These are phyloP conservation scores for Pseudogymnoascus sp. DNA, from an alignment of 2,329 filamentous ascomycete species.

Conservation along the genomic window DNA sequence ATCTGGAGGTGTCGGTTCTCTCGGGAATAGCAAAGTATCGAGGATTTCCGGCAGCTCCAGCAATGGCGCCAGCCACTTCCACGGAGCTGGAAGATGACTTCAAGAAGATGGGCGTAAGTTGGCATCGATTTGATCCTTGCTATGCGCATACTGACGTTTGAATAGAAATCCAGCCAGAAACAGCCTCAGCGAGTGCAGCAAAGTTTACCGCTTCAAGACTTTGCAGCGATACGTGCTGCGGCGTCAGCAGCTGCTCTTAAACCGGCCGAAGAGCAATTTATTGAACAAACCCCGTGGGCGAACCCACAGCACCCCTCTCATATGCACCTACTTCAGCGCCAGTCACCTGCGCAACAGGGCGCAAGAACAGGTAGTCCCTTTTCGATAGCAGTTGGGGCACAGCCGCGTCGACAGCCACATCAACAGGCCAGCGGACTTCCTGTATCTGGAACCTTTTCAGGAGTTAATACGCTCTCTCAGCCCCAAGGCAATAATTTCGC, in stretches of 20 bases:
- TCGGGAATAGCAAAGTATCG: conserved; percentile 89
- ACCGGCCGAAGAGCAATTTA: conserved; percentile 74
- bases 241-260: conserved; percentile 31
- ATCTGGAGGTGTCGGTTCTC: conserved; percentile 85
- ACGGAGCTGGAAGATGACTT: conserved; percentile 80
- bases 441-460: conserved; percentile 28
- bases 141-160: conserved; percentile 18
- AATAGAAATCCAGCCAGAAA: conserved; percentile 18
- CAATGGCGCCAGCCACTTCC: conserved; percentile 62
- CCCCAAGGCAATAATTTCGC: not conserved
- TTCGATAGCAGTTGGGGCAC: conserved; percentile 22
- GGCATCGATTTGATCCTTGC: conserved; percentile 11
- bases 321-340: conserved; percentile 33
- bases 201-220: conserved; percentile 24
- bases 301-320: conserved; percentile 76
- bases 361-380: conserved; percentile 30
- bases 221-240: conserved; percentile 25
- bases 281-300: conserved; percentile 86
- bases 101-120: conserved; percentile 76
- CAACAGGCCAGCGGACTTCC: conserved; percentile 25
- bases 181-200: conserved; percentile 18
- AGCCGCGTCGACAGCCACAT: conserved; percentile 32
- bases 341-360: conserved; percentile 32
- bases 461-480: not conserved
- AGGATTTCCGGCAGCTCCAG: conserved; percentile 91